These are phyloP conservation scores for Blastocystis sp. DNA, from an alignment of 352 stramenopile species.

Conservation along the genomic window DNA sequence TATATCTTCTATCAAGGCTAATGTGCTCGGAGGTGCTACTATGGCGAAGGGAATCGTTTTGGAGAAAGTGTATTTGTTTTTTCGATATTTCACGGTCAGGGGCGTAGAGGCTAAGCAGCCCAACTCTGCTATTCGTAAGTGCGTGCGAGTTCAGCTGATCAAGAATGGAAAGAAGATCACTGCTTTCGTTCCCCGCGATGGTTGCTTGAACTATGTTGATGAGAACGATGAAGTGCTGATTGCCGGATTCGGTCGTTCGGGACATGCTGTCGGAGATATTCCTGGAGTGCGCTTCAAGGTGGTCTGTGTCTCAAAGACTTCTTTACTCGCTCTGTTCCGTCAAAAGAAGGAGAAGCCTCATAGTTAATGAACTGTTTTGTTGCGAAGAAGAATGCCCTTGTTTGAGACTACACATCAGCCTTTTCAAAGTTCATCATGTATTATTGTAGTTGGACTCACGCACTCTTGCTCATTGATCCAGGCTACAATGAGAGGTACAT, in stretches of 20 bases:
- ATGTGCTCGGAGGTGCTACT: slow-evolving; percentile 93
- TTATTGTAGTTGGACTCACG: too few species aligned
- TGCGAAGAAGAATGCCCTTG: not conserved
- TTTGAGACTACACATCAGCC: too few species aligned
- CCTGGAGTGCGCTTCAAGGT: slow-evolving; percentile 99
- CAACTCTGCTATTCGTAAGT: slow-evolving; percentile 99
- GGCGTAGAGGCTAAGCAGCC: slow-evolving; percentile 99
- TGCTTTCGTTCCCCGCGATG: slow-evolving; percentile 98
- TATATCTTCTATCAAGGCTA: slow-evolving; percentile 98
- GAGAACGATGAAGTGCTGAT: slow-evolving; percentile 89
- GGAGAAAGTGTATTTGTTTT: slow-evolving; percentile 88
- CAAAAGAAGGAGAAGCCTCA: slow-evolving; percentile 99
- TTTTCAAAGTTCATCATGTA: too few species aligned
- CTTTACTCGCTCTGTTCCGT: slow-evolving; percentile 94
- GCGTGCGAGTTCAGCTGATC: slow-evolving; percentile 98
- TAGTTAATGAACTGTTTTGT: slow-evolving; percentile 72
- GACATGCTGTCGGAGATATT: slow-evolving; percentile 99
- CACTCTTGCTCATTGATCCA: too few species aligned
- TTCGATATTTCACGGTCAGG: slow-evolving; percentile 63
- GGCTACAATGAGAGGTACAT: too few species aligned
- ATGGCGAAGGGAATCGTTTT: slow-evolving; percentile 99
- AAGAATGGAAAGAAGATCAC: slow-evolving; percentile 99
- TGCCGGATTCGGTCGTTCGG: slow-evolving; percentile 95
- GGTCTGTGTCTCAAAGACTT: slow-evolving; percentile 62
- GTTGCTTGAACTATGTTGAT: slow-evolving; percentile 99